These are phyloP conservation scores for Keithomyces neogunnii DNA, from an alignment of 2,329 filamentous ascomycete genomes.

Conservation along the genomic window DNA sequence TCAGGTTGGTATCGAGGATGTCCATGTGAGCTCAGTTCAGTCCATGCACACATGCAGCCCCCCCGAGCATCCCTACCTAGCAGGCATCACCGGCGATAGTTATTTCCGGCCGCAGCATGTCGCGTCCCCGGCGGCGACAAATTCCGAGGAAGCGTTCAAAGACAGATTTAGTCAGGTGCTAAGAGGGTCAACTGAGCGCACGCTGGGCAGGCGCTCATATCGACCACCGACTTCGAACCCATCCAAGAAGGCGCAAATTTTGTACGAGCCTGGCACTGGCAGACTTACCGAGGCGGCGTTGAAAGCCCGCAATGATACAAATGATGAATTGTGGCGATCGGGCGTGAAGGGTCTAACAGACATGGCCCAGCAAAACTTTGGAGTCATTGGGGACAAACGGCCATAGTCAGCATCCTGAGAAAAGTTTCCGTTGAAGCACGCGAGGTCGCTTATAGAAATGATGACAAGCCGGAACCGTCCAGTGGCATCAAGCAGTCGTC, in stretches of 20 bases:
- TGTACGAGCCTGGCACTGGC: slow-evolving; percentile 12
- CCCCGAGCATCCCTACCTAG: neutral
- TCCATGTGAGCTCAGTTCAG: neutral
- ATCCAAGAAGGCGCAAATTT: neutral
- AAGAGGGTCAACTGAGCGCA: neutral
- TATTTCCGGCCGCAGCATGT: neutral
- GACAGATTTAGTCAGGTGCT: neutral
- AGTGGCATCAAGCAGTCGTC: no score
- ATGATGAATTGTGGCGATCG: slow-evolving; percentile 8
- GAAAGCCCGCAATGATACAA: slow-evolving; percentile 1
- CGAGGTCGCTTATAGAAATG: slow-evolving; percentile 2
- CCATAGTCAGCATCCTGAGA: neutral
- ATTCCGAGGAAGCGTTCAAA: no score
- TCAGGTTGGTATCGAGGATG: slow-evolving; percentile 15
- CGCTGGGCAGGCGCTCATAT: neutral
- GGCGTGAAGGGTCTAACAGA: slow-evolving; percentile 1
- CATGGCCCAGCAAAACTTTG: neutral
- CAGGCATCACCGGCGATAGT: neutral
- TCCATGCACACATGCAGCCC: neutral
- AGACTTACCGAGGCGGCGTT: slow-evolving; percentile 15
- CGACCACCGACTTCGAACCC: neutral
- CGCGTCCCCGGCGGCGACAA: no score
- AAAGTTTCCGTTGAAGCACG: neutral
- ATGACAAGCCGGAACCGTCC: neutral
- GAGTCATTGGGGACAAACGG: slow-evolving; percentile 4